Percentiles rank a stretch among this genome's conserved stretches.
Conservation (phyloP, 768 basidiomycete species). For the Gloeostereum incarnatum region DNA sequence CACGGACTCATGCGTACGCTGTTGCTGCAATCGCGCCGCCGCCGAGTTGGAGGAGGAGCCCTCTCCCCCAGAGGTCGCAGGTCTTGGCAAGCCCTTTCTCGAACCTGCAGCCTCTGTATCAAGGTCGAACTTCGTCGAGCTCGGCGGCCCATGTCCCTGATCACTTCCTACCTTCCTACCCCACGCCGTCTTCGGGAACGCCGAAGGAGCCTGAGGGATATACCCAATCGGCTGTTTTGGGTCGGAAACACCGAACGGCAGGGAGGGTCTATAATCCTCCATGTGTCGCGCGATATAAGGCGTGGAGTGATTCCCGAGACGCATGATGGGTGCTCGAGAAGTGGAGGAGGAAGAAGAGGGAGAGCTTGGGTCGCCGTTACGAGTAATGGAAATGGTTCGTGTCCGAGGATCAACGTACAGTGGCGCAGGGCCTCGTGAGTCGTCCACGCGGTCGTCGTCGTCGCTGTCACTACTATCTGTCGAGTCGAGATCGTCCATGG, state of each 20-base stretch:
- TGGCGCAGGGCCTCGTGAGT: slow-evolving; percentile 13
- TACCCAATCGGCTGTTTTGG: slow-evolving; percentile 46
- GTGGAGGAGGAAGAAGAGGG: slow-evolving; percentile 7
- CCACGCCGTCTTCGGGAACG: slow-evolving; percentile 42
- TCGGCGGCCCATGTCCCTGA: slow-evolving; percentile 22
- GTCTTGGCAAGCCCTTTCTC: neutral
- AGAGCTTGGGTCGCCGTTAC: neutral
- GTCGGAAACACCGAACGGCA: slow-evolving; percentile 20
- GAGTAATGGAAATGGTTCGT: slow-evolving; percentile 26
- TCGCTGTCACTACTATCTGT: slow-evolving; percentile 29
- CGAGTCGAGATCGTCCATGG: slow-evolving; percentile 65
- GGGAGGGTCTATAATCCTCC: slow-evolving; percentile 23
- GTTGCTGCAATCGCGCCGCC: slow-evolving; percentile 1
- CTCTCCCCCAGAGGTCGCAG: neutral
- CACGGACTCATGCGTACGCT: slow-evolving; percentile 40
- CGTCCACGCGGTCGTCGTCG: slow-evolving; percentile 25
- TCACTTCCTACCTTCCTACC: slow-evolving; percentile 32
- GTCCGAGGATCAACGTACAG: slow-evolving; percentile 23
- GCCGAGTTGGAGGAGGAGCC: neutral
- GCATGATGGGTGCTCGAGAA: slow-evolving; percentile 11
- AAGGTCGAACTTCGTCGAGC: slow-evolving; percentile 35
- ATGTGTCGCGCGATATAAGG: slow-evolving; percentile 44
- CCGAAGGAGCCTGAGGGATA: slow-evolving; percentile 29
- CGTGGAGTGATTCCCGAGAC: slow-evolving; percentile 58
- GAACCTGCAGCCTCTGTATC: slow-evolving; percentile 34